Evolutionary conservation across 2,329 filamentous ascomycete species (phyloP), one percentile per base, ranked within the genome.

Genomic region (Trichoderma afroharzianum): DNA sequence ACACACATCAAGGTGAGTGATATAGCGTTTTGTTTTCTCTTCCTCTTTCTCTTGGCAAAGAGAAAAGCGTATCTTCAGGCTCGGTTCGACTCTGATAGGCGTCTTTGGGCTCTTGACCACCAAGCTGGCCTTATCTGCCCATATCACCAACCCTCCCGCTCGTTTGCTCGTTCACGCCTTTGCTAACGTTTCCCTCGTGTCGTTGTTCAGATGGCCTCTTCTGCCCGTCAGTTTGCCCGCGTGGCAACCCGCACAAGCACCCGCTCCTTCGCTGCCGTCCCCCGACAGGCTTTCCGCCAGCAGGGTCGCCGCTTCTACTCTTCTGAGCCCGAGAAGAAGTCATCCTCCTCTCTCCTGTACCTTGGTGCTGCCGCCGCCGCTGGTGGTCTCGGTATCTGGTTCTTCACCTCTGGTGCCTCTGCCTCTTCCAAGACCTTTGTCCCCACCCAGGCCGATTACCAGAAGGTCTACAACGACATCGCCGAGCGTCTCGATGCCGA

Each of bases 401-500:
- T 88, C 82, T 90, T 91, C 81, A 85, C 88, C 80, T 85, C 87
- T 77, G 82, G 81, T 18, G 80, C 83, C 76, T 79, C 84, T 72
- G 83, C 83, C 76, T 83, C 85, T 43, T 76, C 85, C 80, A 88
- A 88, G 79, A 80, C 88, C 76, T 92, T 95, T 84, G 88, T 85
- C 66, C 93, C 94, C 73, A 92, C 88, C 79, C 90, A 92, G 83
- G 91, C 92, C 77, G 94, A 99, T 83, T 98, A 97, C 87, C 94
- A 98, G 87, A 92, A 93, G 83, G 93, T 98, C 68, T 98, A 98
- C 86, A 89, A 98, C 81, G 91, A 91, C 79, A 90, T 98, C 77
- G 95, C 95, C 70, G 83, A 86, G 79, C 87, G 87, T 73, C 86
- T 98, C 70, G 93, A 98, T 84, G 90, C 97, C 80, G 93, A 98